A percentile compares a stretch with the other conserved stretches of the same genome.
Evolutionary conservation across 1,284 basidiomycete genomes (phyloP).

Genomic region (Agaricales sp.): DNA sequence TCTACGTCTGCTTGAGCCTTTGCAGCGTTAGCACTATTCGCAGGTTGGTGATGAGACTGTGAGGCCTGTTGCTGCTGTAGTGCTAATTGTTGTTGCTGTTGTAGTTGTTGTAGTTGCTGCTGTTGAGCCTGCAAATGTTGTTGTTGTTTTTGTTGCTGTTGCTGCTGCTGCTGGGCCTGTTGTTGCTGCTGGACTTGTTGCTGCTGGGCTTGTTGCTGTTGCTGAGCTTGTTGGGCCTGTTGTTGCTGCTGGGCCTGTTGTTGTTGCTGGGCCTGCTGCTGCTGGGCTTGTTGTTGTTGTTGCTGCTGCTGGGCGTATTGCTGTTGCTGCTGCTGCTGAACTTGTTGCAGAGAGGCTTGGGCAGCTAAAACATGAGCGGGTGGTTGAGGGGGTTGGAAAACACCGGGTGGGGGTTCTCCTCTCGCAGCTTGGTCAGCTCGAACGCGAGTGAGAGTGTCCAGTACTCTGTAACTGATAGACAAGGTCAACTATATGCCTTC

Average conservation of each 20-base stretch:
- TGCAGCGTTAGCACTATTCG: too few species aligned
- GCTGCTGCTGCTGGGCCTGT: too few species aligned
- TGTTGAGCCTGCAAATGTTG: conserved; percentile 7
- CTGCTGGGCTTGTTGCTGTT: too few species aligned
- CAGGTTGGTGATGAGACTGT: background rate
- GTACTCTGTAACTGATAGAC: conserved; percentile 37
- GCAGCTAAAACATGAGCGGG: conserved; percentile 15
- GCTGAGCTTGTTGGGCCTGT: too few species aligned
- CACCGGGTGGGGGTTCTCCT: background rate
- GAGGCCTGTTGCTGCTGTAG: conserved; percentile 5
- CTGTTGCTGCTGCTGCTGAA: conserved; percentile 7
- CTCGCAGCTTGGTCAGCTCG: conserved; percentile 14
- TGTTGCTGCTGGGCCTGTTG: too few species aligned
- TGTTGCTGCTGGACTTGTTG: too few species aligned
- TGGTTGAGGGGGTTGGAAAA: conserved; percentile 9
- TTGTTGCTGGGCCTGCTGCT: too few species aligned
- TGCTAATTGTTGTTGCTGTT: conserved; percentile 7
- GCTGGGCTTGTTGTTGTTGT: too few species aligned
- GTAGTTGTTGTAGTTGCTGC: conserved; percentile 5
- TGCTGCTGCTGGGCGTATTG: too few species aligned
- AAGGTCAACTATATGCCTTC: conserved; percentile 5
- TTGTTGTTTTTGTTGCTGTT: conserved; percentile 11
- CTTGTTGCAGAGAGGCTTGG: conserved; percentile 9
- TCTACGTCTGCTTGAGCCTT: background rate
- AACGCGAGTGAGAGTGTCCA: conserved; percentile 34